Evolutionary conservation across 2,329 filamentous ascomycete species (phyloP), one percentile per base, ranked within the genome.

Genomic region (Hypoxylon sp.): DNA sequence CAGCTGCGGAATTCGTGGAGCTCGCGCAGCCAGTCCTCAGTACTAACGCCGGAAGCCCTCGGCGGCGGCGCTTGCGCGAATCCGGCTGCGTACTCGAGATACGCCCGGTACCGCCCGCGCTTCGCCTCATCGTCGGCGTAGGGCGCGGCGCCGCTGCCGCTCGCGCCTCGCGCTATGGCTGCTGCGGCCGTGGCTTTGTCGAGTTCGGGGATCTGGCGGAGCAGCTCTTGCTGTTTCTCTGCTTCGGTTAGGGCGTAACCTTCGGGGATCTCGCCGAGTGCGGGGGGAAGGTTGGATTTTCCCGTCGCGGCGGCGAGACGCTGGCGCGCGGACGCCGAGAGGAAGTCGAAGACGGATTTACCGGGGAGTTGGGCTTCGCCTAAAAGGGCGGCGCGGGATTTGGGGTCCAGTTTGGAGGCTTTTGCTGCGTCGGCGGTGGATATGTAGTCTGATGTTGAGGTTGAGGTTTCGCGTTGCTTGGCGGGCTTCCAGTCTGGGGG

Each of bases 261-360:
- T 51, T 85, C 84, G 0, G 92, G 92, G 2, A 91, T 84, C 80
- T 98, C 93, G 57, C 92, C 90, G 1, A 90, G 82, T 0, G 91
- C 96, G 6, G 89, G 88, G 0, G 96, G 96, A 2, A 99, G 86
- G 75, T 95, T 88, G 2, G 80, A 80, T 63, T 90, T 93, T 0
- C 94, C 94, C 2, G 93, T 93, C 0, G 90, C 90, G 10, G 88
- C 85, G 2, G 87, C 93, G 48, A 99, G 86, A 25, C 90, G 89
- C 56, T 95, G 91, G 67, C 96, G 89, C 2, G 92, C 89, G 34
- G 91, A 87, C 0, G 93, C 85, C 0, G 92, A 92, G 71, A 99
- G 86, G 79, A 92, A 99, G 80, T 98, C 94, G 78, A 98, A 99
- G 2, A 99, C 90, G 0, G 96, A 98, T 81, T 98, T 98, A 0